These are phyloP conservation scores for Penicillium egyptiacum DNA, from an alignment of 495 filamentous ascomycete genomes.

Conservation along the genomic window DNA sequence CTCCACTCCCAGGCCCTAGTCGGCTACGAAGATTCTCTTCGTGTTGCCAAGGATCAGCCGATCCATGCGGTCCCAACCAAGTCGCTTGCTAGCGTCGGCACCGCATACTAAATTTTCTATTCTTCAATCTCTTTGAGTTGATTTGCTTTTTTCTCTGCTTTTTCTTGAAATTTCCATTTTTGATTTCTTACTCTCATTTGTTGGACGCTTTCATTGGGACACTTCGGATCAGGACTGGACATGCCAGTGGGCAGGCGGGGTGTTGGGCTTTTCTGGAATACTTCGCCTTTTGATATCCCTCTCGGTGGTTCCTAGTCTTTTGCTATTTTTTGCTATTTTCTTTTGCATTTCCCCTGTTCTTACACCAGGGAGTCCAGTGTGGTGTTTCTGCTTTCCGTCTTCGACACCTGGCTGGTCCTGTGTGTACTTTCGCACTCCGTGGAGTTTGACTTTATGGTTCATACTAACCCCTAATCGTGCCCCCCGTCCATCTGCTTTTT, in stretches of 20 bases:
- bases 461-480: conserved; percentile 35
- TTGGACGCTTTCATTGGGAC: conserved; percentile 39
- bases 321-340: conserved; percentile 28
- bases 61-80: conserved; percentile 49
- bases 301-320: conserved; percentile 38
- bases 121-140: conserved; percentile 16
- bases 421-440: conserved; percentile 51
- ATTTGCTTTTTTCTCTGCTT: conserved; percentile 11
- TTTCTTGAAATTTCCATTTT: conserved; percentile 13
- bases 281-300: conserved; percentile 38
- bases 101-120: conserved; percentile 42
- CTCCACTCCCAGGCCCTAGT: conserved; percentile 91
- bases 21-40: conserved; percentile 81
- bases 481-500: conserved; percentile 30
- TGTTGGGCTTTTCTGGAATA: conserved; percentile 33
- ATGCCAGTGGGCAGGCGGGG: conserved; percentile 38
- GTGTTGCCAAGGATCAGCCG: conserved; percentile 48
- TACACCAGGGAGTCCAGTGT: conserved; percentile 52
- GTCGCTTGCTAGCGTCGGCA: conserved; percentile 48
- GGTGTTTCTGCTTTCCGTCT: conserved; percentile 44
- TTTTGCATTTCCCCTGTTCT: conserved; percentile 29
- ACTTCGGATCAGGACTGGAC: conserved; percentile 38
- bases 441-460: conserved; percentile 37
- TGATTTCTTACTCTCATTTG: conserved; percentile 36
- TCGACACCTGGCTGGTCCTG: conserved; percentile 55